Evolutionary conservation across 805 yeast genomes (phyloP), one percentile per base, ranked within the genome.

Genomic region (Schizosaccharomyces cryophilus): DNA sequence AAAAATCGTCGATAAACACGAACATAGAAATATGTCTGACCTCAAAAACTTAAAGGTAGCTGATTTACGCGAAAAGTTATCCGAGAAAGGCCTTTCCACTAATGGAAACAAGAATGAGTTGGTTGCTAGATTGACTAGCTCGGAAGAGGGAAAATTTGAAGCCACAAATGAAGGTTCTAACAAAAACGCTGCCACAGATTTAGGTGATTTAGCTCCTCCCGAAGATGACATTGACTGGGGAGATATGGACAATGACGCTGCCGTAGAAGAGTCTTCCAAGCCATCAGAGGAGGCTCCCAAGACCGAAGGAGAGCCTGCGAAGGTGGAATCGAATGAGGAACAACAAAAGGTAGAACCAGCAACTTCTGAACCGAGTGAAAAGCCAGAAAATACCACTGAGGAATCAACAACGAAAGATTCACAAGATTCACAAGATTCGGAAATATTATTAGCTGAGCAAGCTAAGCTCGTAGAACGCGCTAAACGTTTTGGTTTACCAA

Each of bases 101-200:
- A 17, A 38, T 19, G 60, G 60, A 26, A 35, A 40, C 21, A 56
- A 56, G 15, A 40, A n/a, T 21, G 60, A 56, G 17, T 35, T 56
- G 11, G 38, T 56, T 9, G 45, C n/a, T 17, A 38, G 60, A 21
- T 17, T 56, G 47, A 51, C 30, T 17, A 17, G 30, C 21, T 21
- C 30, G 11, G 35, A 38, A 15, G 60, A 56, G 7, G 45, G 42
- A 80, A 40, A 40, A 7, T n/a, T 35, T 29, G 51, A n/a, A 19
- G 51, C 51, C 13, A 11, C 40, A 35, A 24, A 45, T 13, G 35
- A 51, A n/a, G 19, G 9, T 29, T 13, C 35, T 21, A 17, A 5
- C 11, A 24, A 21, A 19, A 56, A 21, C 15, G 35, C 7, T 17
- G 60, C 51, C 3, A 11, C 60, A 1, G 60, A 56, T 56, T 26